A percentile compares a stretch with the other conserved stretches of the same genome.
Evolutionary conservation across 2,329 filamentous ascomycete genomes (phyloP).

Genomic region (Biscogniauxia marginata): DNA sequence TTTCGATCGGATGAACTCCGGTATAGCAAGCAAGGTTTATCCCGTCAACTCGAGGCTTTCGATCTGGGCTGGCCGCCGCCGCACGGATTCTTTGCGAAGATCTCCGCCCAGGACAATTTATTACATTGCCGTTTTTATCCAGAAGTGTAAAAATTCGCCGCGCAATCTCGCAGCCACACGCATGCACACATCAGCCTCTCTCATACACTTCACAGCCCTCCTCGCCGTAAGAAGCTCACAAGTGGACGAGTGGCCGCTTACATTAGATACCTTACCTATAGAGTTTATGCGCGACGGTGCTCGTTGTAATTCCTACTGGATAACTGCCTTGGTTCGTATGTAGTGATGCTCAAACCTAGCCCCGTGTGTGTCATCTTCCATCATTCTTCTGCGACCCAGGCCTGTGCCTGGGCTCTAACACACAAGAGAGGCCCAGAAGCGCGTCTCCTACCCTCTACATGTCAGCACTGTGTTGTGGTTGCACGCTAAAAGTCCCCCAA

Average conservation of each 20-base stretch:
- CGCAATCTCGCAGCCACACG: no score
- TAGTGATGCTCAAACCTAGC: neutral
- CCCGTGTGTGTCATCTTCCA: neutral
- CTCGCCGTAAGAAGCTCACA: neutral
- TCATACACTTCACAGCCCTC: neutral
- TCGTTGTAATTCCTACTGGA: neutral
- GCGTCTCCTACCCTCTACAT: neutral
- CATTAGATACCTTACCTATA: neutral
- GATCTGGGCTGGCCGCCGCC: neutral
- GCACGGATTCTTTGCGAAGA: neutral
- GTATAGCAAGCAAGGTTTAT: neutral
- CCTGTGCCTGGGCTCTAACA: no score
- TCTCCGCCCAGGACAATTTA: neutral
- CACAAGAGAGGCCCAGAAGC: neutral
- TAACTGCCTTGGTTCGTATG: no score
- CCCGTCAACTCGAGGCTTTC: neutral
- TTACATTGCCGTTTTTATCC: neutral
- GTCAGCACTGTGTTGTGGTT: constrained; percentile 4
- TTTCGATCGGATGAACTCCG: neutral
- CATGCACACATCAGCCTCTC: neutral
- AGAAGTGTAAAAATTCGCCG: neutral
- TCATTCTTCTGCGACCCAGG: no score
- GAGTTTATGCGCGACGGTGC: neutral
- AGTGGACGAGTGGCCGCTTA: neutral
- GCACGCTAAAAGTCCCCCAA: constrained; percentile 8